Evolutionary conservation across 2,329 filamentous ascomycete genomes (phyloP).

Genomic region (Fusarium sp.): DNA sequence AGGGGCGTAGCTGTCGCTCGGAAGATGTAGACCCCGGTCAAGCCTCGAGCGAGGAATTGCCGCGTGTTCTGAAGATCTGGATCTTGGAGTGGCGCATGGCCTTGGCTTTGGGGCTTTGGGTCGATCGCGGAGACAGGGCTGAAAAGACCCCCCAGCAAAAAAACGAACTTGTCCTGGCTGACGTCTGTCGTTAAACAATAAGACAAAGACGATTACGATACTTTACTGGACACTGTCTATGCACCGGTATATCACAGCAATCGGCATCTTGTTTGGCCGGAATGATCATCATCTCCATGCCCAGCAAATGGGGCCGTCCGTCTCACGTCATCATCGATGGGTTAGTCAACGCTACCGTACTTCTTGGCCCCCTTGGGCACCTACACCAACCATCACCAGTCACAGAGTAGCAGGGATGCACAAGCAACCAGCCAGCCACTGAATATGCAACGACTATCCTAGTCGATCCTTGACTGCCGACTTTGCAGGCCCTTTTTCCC

Average conservation of each 20-base stretch:
- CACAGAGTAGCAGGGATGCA: conserved; percentile 11
- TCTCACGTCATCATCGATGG: conserved; percentile 41
- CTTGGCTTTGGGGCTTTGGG: conserved; percentile 1
- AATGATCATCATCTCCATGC: conserved; percentile 3
- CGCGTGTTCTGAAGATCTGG: background rate
- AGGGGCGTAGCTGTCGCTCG: conserved; percentile 13
- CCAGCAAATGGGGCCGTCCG: conserved; percentile 24
- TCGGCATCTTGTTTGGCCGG: conserved; percentile 3
- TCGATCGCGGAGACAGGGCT: conserved; percentile 19
- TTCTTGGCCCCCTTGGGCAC: background rate
- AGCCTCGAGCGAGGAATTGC: background rate
- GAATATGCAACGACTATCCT: background rate
- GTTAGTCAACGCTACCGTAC: conserved; percentile 1
- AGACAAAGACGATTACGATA: conserved; percentile 4
- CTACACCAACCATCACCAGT: background rate
- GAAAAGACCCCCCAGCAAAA: conserved; percentile 11
- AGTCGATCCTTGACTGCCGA: background rate
- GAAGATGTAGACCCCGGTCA: conserved; percentile 17
- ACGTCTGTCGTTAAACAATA: background rate
- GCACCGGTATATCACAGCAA: background rate
- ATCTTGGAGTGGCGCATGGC: background rate
- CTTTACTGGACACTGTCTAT: background rate
- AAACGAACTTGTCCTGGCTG: background rate
- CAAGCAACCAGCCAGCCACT: too few species aligned
- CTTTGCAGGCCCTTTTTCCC: conserved; percentile 10